phyloP scores from a whole-genome alignment of 768 basidiomycete genomes.

The Porphyrellus cyaneotinctus region DNA sequence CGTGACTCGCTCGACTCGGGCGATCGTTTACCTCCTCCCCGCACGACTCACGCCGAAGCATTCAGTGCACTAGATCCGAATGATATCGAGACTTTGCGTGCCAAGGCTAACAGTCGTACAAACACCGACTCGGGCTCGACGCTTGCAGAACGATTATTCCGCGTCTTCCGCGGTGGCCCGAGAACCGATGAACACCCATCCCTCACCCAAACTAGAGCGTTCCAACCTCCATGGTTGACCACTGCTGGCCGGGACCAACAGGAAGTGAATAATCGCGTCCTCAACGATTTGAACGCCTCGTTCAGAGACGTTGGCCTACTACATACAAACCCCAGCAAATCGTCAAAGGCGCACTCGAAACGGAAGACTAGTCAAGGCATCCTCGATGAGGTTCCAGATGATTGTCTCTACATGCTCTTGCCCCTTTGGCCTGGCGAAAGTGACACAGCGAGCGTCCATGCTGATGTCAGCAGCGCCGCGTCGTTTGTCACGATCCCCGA shows the following conservation, averaged over 20 bases:
- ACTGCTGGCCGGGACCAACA: slow-evolving; percentile 60
- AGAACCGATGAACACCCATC: slow-evolving; percentile 23
- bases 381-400: slow-evolving; percentile 59
- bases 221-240: slow-evolving; percentile 58
- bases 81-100: slow-evolving; percentile 43
- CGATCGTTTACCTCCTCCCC: slow-evolving; percentile 33
- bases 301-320: slow-evolving; percentile 79
- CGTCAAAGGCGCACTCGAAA: slow-evolving; percentile 18
- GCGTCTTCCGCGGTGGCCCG: slow-evolving; percentile 19
- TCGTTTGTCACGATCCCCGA: slow-evolving; percentile 42
- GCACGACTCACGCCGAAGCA: slow-evolving; percentile 61
- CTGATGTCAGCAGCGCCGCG: slow-evolving; percentile 22
- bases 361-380: slow-evolving; percentile 35
- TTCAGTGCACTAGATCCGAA: slow-evolving; percentile 57
- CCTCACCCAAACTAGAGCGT: slow-evolving; percentile 31
- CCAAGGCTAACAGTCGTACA: slow-evolving; percentile 27
- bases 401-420: slow-evolving; percentile 77
- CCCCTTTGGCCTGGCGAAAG: slow-evolving; percentile 82
- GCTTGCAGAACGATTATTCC: slow-evolving; percentile 19
- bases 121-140: slow-evolving; percentile 19
- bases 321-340: slow-evolving; percentile 46
- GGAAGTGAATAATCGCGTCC: slow-evolving; percentile 64
- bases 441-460: slow-evolving; percentile 39
- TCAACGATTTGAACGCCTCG: slow-evolving; percentile 66
- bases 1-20: slow-evolving; percentile 28